phyloP scores from a whole-genome alignment of 371 early-diverging fungal genomes.

The Batrachochytrium dendrobatidis region DNA sequence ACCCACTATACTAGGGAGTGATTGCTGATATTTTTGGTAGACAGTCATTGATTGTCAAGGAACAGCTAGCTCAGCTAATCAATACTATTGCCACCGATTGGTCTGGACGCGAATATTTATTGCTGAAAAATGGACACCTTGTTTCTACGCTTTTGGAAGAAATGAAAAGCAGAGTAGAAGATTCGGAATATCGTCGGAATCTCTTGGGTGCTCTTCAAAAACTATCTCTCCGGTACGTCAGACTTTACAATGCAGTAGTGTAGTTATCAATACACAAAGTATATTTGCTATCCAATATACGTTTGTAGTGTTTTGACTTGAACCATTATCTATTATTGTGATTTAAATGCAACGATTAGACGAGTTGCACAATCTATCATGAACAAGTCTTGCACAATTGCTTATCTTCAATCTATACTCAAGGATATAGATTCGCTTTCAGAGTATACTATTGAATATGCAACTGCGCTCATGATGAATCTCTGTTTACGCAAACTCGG shows the following conservation, averaged over 20 bases:
- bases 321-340: neutral
- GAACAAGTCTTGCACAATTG: slow-evolving; percentile 22
- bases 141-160: slow-evolving; percentile 19
- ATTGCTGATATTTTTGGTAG: neutral
- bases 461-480: slow-evolving; percentile 44
- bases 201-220: slow-evolving; percentile 41
- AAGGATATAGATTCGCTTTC: slow-evolving; percentile 22
- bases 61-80: slow-evolving; percentile 28
- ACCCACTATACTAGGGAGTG: neutral
- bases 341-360: slow-evolving; percentile 5
- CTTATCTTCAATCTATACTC: slow-evolving; percentile 26
- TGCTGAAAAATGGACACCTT: neutral
- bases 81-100: slow-evolving; percentile 31
- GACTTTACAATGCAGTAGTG: too few relatives aligned
- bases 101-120: slow-evolving; percentile 36
- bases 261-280: too few relatives aligned
- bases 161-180: slow-evolving; percentile 17
- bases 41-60: slow-evolving; percentile 2
- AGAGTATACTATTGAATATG: slow-evolving; percentile 37
- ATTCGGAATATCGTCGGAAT: slow-evolving; percentile 26
- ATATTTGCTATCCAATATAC: neutral
- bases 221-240: slow-evolving; percentile 33
- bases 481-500: slow-evolving; percentile 35
- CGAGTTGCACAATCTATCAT: slow-evolving; percentile 34
- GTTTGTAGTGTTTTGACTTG: neutral